Percentiles rank a stretch among this genome's conserved stretches.
Conservation (phyloP, 73 alveolate genomes). For the Symbiodinium pilosum region DNA sequence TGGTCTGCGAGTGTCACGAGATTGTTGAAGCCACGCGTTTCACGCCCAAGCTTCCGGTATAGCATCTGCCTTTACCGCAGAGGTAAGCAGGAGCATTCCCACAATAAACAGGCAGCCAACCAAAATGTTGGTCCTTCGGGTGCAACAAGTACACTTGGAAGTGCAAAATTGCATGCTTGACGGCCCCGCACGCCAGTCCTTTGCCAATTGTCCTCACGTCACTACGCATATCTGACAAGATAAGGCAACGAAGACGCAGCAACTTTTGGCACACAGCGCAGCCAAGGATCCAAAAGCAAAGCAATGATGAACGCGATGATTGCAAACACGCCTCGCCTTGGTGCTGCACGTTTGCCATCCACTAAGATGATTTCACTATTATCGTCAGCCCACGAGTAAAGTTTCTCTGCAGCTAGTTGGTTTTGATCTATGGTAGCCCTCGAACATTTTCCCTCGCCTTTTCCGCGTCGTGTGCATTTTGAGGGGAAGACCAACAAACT, state of each 20-base stretch:
- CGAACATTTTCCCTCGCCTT: too few species aligned
- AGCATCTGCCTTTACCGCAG: slow-evolving; percentile 32
- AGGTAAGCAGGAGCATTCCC: slow-evolving; percentile 22
- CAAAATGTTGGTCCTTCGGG: slow-evolving; percentile 21
- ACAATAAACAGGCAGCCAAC: slow-evolving; percentile 40
- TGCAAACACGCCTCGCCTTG: slow-evolving; percentile 69
- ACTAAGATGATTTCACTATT: too few species aligned
- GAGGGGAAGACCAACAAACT: too few species aligned
- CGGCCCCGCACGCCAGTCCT: neutral
- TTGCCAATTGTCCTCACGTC: neutral
- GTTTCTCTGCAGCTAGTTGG: too few species aligned
- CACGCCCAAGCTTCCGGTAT: slow-evolving; percentile 22
- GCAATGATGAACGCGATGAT: slow-evolving; percentile 26
- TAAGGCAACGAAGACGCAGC: neutral
- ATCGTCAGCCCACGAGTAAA: too few species aligned
- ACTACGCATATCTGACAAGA: too few species aligned
- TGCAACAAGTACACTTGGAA: neutral
- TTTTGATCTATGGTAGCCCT: too few species aligned
- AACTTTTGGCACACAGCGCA: neutral
- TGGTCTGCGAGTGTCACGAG: too few species aligned
- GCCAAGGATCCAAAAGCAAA: slow-evolving; percentile 15
- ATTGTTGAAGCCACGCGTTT: too few species aligned
- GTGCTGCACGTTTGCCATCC: neutral
- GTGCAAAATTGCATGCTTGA: neutral
- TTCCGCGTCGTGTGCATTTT: too few species aligned